Evolutionary conservation across 2,329 filamentous ascomycete species (phyloP).

Genomic region (Tolypocladium amazonense): DNA sequence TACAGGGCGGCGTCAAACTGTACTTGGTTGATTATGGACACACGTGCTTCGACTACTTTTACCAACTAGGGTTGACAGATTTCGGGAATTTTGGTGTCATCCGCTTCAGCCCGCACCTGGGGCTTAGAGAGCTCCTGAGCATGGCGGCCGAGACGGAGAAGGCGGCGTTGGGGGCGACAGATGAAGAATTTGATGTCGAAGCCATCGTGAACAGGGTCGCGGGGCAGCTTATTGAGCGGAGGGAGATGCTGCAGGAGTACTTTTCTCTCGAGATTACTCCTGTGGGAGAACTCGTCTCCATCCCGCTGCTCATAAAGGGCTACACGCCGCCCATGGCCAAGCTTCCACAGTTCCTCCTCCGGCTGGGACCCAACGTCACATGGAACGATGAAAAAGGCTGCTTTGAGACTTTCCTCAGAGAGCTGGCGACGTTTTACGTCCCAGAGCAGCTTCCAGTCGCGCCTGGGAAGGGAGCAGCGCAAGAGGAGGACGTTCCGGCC

Average conservation of each 20-base stretch:
- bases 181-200: slow-evolving; percentile 53
- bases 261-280: slow-evolving; percentile 77
- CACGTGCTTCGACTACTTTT: slow-evolving; percentile 80
- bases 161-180: slow-evolving; percentile 24
- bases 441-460: slow-evolving; percentile 67
- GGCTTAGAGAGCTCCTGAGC: slow-evolving; percentile 57
- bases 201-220: slow-evolving; percentile 56
- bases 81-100: slow-evolving; percentile 92
- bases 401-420: slow-evolving; percentile 74
- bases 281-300: slow-evolving; percentile 62
- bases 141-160: slow-evolving; percentile 66
- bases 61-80: slow-evolving; percentile 87
- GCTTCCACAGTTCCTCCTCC: slow-evolving; percentile 76
- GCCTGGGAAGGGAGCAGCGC: slow-evolving; percentile 19
- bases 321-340: slow-evolving; percentile 82
- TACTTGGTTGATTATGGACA: slow-evolving; percentile 91
- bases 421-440: slow-evolving; percentile 83
- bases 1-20: slow-evolving; percentile 86
- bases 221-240: slow-evolving; percentile 58
- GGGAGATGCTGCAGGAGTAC: slow-evolving; percentile 87
- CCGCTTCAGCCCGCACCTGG: slow-evolving; percentile 65
- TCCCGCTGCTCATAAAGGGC: slow-evolving; percentile 79
- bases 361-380: slow-evolving; percentile 77
- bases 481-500: slow-evolving; percentile 31
- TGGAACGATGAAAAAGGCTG: slow-evolving; percentile 81